Percentiles rank a stretch among this genome's conserved stretches.
Conservation (phyloP, 2,329 filamentous ascomycete genomes). For the Trichoderma harzianum region DNA sequence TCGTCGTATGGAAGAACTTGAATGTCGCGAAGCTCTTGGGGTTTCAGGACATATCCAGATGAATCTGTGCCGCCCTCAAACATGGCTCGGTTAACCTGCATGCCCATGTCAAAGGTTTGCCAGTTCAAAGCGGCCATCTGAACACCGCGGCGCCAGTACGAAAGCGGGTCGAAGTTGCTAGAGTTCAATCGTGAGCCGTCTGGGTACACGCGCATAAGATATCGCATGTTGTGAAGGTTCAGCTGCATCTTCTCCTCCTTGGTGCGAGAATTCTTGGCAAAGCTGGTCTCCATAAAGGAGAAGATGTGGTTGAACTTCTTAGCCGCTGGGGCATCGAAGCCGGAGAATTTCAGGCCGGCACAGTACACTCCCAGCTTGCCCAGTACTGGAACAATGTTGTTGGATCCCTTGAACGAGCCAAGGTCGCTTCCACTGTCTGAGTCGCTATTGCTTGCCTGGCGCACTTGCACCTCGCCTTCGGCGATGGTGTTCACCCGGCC, state of each 20-base stretch:
- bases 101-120: constrained; percentile 94
- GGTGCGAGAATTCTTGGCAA: constrained; percentile 74
- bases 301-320: constrained; percentile 92
- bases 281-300: constrained; percentile 88
- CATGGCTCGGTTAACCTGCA: constrained; percentile 98
- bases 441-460: constrained; percentile 62
- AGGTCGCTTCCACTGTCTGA: constrained; percentile 68
- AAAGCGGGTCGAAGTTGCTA: constrained; percentile 90
- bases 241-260: constrained; percentile 73
- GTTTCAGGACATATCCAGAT: constrained; percentile 92
- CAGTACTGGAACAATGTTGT: constrained; percentile 81
- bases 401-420: constrained; percentile 57
- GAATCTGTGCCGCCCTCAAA: constrained; percentile 84
- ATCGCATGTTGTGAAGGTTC: constrained; percentile 85
- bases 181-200: constrained; percentile 77
- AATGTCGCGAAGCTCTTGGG: constrained; percentile 74
- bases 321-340: constrained; percentile 74
- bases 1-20: constrained; percentile 52
- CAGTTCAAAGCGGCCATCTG: constrained; percentile 98
- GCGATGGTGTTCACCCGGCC: constrained; percentile 56
- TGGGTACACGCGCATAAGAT: constrained; percentile 92
- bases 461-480: constrained; percentile 54
- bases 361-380: constrained; percentile 81
- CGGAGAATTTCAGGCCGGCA: constrained; percentile 73
- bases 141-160: constrained; percentile 91